A percentile compares a stretch with the other conserved stretches of the same genome.
Evolutionary conservation across 192 early-diverging fungal species (phyloP).

Genomic region (Coemansia aciculifera): DNA sequence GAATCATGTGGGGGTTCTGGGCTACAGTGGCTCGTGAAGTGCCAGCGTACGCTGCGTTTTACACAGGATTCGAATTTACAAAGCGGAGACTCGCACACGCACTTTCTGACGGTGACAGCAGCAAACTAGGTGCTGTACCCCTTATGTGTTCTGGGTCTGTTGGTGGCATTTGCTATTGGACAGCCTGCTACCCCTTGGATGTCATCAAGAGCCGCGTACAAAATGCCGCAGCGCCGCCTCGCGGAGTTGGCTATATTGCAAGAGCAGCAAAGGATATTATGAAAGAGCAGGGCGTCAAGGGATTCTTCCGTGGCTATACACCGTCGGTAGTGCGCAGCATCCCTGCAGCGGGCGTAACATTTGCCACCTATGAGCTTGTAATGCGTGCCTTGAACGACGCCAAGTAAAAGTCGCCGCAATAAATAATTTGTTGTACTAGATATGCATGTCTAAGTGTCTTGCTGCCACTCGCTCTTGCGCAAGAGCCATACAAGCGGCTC

Average conservation of each 20-base stretch:
- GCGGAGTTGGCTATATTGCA: conserved; percentile 61
- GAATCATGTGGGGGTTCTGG: conserved; percentile 83
- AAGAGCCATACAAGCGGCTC: conserved; percentile 21
- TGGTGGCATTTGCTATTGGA: conserved; percentile 82
- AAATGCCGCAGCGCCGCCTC: conserved; percentile 62
- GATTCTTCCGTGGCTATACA: conserved; percentile 67
- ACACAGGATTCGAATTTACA: conserved; percentile 77
- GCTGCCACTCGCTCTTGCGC: conserved; percentile 7
- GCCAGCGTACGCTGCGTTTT: conserved; percentile 85
- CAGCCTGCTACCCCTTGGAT: conserved; percentile 81
- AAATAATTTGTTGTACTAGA: not conserved
- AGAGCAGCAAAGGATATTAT: conserved; percentile 58
- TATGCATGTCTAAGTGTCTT: not conserved
- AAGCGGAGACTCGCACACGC: conserved; percentile 65
- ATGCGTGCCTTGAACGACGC: conserved; percentile 22
- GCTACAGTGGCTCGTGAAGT: conserved; percentile 76
- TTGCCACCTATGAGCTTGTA: conserved; percentile 71
- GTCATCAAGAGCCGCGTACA: conserved; percentile 81
- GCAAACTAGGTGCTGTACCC: conserved; percentile 51
- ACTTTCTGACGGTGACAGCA: conserved; percentile 48
- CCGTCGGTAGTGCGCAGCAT: conserved; percentile 60
- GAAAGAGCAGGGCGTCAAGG: conserved; percentile 59
- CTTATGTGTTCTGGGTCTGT: conserved; percentile 80
- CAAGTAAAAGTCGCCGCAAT: not conserved
- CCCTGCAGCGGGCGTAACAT: conserved; percentile 79